Percentiles rank a stretch among this genome's conserved stretches.
Evolutionary conservation across 768 basidiomycete genomes (phyloP).

Genomic region (Leccinum boreale): DNA sequence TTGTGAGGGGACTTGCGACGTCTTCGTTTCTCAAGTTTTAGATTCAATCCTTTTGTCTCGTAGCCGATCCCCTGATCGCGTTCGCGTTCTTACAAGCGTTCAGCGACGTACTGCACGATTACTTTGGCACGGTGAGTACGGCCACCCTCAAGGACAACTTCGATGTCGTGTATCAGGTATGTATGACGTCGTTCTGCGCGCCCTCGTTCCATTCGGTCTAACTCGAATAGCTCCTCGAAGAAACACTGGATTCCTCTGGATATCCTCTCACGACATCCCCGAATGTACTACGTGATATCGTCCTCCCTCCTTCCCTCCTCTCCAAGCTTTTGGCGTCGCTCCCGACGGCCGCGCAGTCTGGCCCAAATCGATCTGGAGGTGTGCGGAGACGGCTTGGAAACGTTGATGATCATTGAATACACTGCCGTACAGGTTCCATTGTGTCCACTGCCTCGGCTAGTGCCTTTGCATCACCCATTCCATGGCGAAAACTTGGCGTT

Average conservation of each 20-base stretch:
- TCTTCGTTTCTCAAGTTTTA: not conserved
- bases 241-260: constrained; percentile 91
- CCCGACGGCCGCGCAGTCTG: constrained; percentile 24
- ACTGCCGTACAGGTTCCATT: constrained; percentile 16
- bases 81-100: constrained; percentile 89
- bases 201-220: not conserved
- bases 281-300: constrained; percentile 89
- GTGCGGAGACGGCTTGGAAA: not conserved
- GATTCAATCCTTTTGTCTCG: not conserved
- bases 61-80: constrained; percentile 87
- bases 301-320: constrained; percentile 85
- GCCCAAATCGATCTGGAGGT: constrained; percentile 29
- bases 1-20: constrained; percentile 40
- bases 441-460: constrained; percentile 39
- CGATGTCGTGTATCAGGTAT: constrained; percentile 90
- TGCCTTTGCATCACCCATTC: constrained; percentile 85
- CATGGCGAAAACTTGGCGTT: constrained; percentile 86
- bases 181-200: constrained; percentile 11
- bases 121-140: constrained; percentile 82
- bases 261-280: constrained; percentile 89
- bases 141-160: constrained; percentile 86
- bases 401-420: not conserved
- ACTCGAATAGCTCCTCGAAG: constrained; percentile 73
- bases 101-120: constrained; percentile 77
- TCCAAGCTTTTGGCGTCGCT: constrained; percentile 56